These are phyloP conservation scores for Stephanocyclus meneghinianus DNA, from an alignment of 352 stramenopile species.

Conservation along the genomic window DNA sequence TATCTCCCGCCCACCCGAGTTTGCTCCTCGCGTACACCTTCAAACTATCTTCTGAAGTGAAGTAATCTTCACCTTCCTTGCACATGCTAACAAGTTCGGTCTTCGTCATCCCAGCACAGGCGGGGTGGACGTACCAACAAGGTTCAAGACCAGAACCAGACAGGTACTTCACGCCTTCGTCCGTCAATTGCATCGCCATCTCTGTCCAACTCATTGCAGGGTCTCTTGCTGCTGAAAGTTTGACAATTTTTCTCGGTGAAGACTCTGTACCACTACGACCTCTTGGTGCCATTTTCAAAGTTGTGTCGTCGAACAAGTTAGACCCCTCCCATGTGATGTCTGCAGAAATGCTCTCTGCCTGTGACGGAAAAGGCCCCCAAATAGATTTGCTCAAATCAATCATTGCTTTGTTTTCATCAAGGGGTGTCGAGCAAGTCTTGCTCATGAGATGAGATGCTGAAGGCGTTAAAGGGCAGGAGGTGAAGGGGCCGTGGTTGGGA, in stretches of 20 bases:
- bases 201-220: slow-evolving; percentile 25
- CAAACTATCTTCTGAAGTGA: slow-evolving; percentile 30
- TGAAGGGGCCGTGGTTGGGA: background rate
- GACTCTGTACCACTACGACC: background rate
- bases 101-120: slow-evolving; percentile 22
- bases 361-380: background rate
- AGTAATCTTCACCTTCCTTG: slow-evolving; percentile 43
- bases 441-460: background rate
- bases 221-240: slow-evolving; percentile 1
- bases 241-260: background rate
- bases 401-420: background rate
- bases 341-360: background rate
- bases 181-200: slow-evolving; percentile 28
- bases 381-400: too few relatives aligned
- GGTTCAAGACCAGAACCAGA: slow-evolving; percentile 22
- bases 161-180: slow-evolving; percentile 24
- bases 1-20: slow-evolving; percentile 32
- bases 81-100: slow-evolving; percentile 8
- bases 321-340: background rate
- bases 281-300: background rate
- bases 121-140: slow-evolving; percentile 43
- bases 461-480: background rate
- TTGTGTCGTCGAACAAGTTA: too few relatives aligned
- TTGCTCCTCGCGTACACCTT: slow-evolving; percentile 35
- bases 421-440: background rate